Evolutionary conservation across 257 asterid species (phyloP).

Genomic region (Anisodus tanguticus): DNA sequence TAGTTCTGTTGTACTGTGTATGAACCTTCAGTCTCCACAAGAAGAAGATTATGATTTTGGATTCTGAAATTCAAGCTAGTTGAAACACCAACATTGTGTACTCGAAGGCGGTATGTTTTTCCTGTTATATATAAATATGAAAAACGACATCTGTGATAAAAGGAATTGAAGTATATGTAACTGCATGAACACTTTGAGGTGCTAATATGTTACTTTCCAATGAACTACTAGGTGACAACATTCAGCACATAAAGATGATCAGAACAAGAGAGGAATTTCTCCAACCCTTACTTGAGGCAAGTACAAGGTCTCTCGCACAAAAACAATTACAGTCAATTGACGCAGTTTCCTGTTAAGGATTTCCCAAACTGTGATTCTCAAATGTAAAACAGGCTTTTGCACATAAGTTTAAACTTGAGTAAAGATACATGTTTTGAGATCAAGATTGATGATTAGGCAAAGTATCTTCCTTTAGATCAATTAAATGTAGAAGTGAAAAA

Average conservation of each 20-base stretch:
- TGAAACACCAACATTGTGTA: conserved; percentile 82
- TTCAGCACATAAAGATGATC: not conserved
- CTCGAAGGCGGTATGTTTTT: conserved; percentile 82
- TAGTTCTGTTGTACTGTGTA: conserved; percentile 88
- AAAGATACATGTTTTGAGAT: not conserved
- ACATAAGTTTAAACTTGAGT: not conserved
- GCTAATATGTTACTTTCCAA: conserved; percentile 1
- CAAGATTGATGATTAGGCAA: conserved; percentile 6
- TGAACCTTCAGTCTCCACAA: conserved; percentile 96
- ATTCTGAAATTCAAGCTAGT: conserved; percentile 95
- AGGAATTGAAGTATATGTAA: not conserved
- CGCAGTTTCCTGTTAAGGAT: not conserved
- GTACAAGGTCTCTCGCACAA: not conserved
- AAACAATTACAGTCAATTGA: conserved; percentile 1
- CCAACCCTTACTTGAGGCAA: conserved; percentile 16
- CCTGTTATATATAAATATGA: conserved; percentile 53
- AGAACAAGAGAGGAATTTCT: not conserved
- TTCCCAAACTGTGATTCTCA: not conserved
- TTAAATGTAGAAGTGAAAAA: not conserved
- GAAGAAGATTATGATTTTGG: conserved; percentile 84
- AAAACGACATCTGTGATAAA: conserved; percentile 29
- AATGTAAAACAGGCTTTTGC: not conserved
- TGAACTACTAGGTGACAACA: not conserved
- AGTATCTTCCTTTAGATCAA: not conserved
- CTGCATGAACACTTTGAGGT: not conserved